These are phyloP conservation scores for Lentinula guzmanii DNA, from an alignment of 768 basidiomycete genomes.

Conservation along the genomic window DNA sequence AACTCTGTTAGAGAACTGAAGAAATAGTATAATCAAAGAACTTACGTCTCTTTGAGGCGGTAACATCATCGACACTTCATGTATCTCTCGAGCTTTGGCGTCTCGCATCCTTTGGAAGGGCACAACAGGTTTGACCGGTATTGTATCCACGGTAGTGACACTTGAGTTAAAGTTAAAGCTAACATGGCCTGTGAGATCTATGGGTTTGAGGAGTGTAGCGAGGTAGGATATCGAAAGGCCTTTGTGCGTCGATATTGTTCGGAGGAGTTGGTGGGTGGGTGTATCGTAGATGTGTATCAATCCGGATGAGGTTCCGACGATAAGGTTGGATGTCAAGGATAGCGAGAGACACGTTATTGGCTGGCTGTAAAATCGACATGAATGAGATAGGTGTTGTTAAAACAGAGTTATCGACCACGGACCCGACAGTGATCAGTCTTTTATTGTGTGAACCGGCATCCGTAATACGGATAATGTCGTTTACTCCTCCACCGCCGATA, in stretches of 20 bases:
- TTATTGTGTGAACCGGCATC: conserved; percentile 43
- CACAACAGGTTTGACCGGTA: conserved; percentile 60
- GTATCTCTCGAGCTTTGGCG: conserved; percentile 55
- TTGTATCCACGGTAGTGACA: conserved; percentile 42
- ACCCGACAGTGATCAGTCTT: conserved; percentile 71
- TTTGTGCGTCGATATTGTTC: conserved; percentile 71
- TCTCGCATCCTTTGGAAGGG: conserved; percentile 75
- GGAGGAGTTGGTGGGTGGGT: conserved; percentile 83
- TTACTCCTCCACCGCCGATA: conserved; percentile 66
- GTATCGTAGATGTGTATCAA: conserved; percentile 79
- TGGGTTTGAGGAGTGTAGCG: conserved; percentile 76
- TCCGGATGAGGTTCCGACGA: conserved; percentile 77
- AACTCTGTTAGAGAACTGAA: background rate
- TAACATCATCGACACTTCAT: conserved; percentile 64
- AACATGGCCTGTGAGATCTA: conserved; percentile 80
- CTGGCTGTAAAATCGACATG: conserved; percentile 30
- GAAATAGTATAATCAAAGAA: background rate
- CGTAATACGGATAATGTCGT: conserved; percentile 66
- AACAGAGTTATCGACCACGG: conserved; percentile 12
- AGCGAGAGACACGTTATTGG: conserved; percentile 68
- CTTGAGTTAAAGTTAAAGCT: conserved; percentile 38
- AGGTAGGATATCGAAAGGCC: conserved; percentile 67
- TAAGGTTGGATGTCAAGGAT: conserved; percentile 72
- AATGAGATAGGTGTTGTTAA: background rate
- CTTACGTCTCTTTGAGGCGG: conserved; percentile 39